These are phyloP conservation scores for Dendrostoma leiphaemia DNA, from an alignment of 2,329 filamentous ascomycete species.

Conservation along the genomic window DNA sequence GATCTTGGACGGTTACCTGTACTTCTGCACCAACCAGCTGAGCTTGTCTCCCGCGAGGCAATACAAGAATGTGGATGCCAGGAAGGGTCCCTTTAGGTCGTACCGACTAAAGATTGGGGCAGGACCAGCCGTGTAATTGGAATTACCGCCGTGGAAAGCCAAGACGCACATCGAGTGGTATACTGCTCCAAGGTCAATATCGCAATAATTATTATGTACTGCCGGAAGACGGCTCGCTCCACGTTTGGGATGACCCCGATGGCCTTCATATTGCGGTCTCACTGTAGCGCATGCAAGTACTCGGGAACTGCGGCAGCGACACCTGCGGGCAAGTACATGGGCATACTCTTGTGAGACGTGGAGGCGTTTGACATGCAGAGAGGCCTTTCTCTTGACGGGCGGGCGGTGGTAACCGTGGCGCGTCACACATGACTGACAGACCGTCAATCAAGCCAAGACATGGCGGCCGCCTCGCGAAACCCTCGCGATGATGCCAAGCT, in stretches of 20 bases:
- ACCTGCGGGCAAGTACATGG: too few species aligned
- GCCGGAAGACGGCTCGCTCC: too few species aligned
- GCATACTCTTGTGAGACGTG: too few species aligned
- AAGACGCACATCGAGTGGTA: too few species aligned
- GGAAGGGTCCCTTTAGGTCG: conserved; percentile 34
- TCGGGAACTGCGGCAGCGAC: too few species aligned
- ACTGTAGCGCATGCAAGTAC: too few species aligned
- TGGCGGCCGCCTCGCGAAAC: background rate
- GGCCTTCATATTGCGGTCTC: too few species aligned
- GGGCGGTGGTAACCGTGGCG: background rate
- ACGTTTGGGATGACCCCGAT: too few species aligned
- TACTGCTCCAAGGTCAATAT: too few species aligned
- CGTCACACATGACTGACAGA: background rate
- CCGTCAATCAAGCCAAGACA: background rate
- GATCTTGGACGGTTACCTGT: conserved; percentile 38
- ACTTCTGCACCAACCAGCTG: conserved; percentile 41
- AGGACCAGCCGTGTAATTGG: conserved; percentile 28
- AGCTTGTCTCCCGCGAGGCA: conserved; percentile 32
- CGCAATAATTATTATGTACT: too few species aligned
- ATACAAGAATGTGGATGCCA: conserved; percentile 36
- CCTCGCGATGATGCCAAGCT: background rate
- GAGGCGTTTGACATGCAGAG: background rate
- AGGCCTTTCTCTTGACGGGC: background rate
- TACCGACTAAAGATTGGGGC: conserved; percentile 34
- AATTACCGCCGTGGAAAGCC: too few species aligned